These are phyloP conservation scores for Warburgia ugandensis DNA, from an alignment of 164 flowering plant species.

Conservation along the genomic window DNA sequence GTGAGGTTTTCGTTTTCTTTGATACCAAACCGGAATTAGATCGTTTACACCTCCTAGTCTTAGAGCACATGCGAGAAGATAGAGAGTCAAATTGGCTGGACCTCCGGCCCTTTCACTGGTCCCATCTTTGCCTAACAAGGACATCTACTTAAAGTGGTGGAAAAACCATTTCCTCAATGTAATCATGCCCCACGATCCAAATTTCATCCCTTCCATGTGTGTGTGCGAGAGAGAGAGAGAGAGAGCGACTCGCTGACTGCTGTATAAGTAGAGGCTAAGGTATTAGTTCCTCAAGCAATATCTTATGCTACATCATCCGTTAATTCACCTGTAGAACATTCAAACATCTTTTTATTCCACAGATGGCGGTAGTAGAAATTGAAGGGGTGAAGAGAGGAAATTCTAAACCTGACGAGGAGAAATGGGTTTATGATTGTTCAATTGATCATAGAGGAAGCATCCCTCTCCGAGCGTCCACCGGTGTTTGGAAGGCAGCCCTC, in stretches of 20 bases:
- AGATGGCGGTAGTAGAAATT: conserved; percentile 2
- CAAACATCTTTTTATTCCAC: too few relatives aligned
- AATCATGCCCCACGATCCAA: conserved; percentile 1
- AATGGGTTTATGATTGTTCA: conserved; percentile 57
- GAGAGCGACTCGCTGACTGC: neutral
- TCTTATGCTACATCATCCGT: neutral
- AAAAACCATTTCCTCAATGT: conserved; percentile 1
- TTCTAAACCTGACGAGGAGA: conserved; percentile 20
- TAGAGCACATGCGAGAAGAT: too few relatives aligned
- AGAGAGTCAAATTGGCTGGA: too few relatives aligned
- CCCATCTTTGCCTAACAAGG: conserved; percentile 1
- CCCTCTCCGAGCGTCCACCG: conserved; percentile 55
- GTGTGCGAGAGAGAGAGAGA: neutral
- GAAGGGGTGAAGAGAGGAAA: neutral
- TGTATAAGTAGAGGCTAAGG: neutral
- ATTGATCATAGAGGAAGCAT: conserved; percentile 43
- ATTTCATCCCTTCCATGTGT: neutral
- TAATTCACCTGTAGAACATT: too few relatives aligned
- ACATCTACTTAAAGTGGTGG: neutral
- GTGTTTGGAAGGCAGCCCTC: conserved; percentile 54
- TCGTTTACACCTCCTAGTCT: too few relatives aligned
- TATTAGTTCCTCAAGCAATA: neutral
- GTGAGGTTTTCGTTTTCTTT: too few relatives aligned
- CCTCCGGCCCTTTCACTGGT: too few relatives aligned
- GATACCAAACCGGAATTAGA: too few relatives aligned